Base-by-base conservation (phyloP, 163 green algal genomes). In the Chlorella variabilis region DNA sequence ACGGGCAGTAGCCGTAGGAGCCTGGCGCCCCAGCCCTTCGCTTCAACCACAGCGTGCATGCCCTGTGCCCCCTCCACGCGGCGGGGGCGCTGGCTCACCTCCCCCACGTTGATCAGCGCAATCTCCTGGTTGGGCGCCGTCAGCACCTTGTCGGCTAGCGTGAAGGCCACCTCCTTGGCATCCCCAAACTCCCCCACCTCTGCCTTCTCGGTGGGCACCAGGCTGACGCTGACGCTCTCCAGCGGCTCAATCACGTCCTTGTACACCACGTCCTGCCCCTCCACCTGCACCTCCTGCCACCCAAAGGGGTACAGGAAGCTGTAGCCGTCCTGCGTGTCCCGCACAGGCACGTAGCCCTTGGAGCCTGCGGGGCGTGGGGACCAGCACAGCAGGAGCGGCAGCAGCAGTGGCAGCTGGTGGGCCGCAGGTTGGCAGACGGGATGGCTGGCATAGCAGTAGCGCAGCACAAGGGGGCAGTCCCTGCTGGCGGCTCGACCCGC, bases 231-330 rank as follows among this genome's bases (percentile, higher is more conserved):
- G 17, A 98, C 94, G 34, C 71, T 93, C 90, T 99, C 97, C 51
- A 99, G 91, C 18, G 97, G 97, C 94, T 99, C 97, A 62, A 99
- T 97, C 27, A 99, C 88, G 79, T 99, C 97, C 87, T 98, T 98
- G 88, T 93, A 99, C 23, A 98, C 93, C 2, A 97, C 85, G 68
- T 99, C 96, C 71, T 95, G 92, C 33, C 97, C 97, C 0, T 93
- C 88, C 27, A 99, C 94, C 0, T 84, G 81, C 63, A 99, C 93
- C 85, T 98, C 93, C 85, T 98, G 91, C 96, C 96, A 99, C 49
- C 97, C 97, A 59, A 99, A 98, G 39, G 97, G 97, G 83, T 98
- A 99, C 25, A 97, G 63, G 88, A 99, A 98, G 71, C 91, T 34
- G 87, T 97, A 98, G 58, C 90, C 89, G 77, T 99, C 95, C 21